phyloP scores from a whole-genome alignment of 768 basidiomycete genomes.

The Suillus cothurnatus region DNA sequence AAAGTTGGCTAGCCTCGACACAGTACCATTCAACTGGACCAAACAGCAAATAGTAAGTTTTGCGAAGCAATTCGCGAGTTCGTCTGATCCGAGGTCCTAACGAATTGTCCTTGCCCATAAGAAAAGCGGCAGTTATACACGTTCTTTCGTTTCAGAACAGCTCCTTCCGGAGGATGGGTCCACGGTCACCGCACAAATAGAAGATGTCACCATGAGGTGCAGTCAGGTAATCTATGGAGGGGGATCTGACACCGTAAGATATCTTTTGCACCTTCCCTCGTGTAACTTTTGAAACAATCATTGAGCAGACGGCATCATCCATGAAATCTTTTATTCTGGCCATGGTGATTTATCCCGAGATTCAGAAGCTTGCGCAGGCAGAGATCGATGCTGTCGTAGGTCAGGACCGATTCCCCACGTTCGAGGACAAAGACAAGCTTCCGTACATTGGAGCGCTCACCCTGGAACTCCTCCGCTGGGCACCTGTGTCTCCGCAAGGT shows the following conservation, averaged over 20 bases:
- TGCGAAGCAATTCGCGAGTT: neutral
- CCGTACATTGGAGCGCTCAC: conserved; percentile 29
- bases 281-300: neutral
- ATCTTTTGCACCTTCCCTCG: neutral
- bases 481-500: conserved; percentile 15
- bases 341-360: conserved; percentile 29
- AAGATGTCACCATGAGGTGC: conserved; percentile 21
- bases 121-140: neutral
- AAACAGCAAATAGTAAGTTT: conserved; percentile 19
- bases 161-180: conserved; percentile 5
- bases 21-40: conserved; percentile 18
- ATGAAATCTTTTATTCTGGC: conserved; percentile 21
- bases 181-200: neutral
- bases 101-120: neutral
- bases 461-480: conserved; percentile 27
- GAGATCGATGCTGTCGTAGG: conserved; percentile 32
- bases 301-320: neutral
- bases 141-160: neutral
- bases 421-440: conserved; percentile 24
- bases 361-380: conserved; percentile 27
- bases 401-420: conserved; percentile 21
- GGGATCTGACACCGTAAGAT: conserved; percentile 29
- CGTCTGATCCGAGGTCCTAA: neutral
- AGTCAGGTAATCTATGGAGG: conserved; percentile 17
- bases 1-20: conserved; percentile 7